Base-by-base conservation (phyloP, 129 eudicot species). In the Pulicaria dysenterica region DNA sequence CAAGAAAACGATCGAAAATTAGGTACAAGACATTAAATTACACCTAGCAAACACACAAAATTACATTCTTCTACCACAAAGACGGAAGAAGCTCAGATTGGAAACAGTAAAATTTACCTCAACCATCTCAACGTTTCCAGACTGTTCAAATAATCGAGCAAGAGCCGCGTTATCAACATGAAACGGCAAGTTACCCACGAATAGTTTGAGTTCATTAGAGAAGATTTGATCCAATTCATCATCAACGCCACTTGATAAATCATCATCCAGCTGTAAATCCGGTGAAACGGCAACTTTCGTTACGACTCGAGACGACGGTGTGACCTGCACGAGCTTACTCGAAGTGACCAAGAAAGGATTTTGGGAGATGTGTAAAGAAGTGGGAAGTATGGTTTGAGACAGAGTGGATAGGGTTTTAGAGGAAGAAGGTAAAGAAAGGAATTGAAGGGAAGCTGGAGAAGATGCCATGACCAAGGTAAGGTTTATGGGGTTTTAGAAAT, bases 111-210 rank as follows among this genome's bases (percentile, higher is more conserved):
- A 41, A 10, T 65, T 80, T 76, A 93, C 98, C 96, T 93, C 96
- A 73, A 80, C 98, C 92, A 87, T 82, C 79, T 87, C 82, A 59
- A 89, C 98, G 60, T 75, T 84, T 17, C 98, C 96, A 43, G 90
- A 90, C 37, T 70, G 76, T 58, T 73, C 88, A 67, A 93, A 93
- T 81, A 93, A 70, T 16, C 64, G 80, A 59, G 96, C 96, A 50
- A 93, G 96, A 53, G 62, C 64, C 55, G 84, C 74, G 41, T 92
- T 87, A 59, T 87, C 95, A 17, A 84, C 86, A 16, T 24, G 75
- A 62, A 92, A 92, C 2, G 96, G 90, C 75, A 93, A 83, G 42
- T 89, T 93, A 14, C 98, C 95, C 58, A 89, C 95, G 38, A 93
- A 92, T n/a, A 92, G 76, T 67, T 89, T 92, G 15, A 83, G 72